Conservation (phyloP, 345 rosid species). For the Salix suchowensis region DNA sequence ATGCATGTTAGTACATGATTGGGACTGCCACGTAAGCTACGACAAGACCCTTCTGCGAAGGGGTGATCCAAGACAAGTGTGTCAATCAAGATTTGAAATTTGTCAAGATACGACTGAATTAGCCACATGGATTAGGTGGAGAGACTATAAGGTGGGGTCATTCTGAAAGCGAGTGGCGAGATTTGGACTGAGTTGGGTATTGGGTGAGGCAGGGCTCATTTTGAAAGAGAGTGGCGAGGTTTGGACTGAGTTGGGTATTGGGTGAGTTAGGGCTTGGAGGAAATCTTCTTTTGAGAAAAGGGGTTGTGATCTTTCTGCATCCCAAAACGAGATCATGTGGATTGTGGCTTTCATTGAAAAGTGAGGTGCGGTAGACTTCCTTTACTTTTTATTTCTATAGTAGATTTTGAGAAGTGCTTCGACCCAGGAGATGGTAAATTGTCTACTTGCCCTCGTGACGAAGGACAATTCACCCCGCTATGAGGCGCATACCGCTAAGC, state of each 20-base stretch:
- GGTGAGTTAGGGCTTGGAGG: slow-evolving; percentile 10
- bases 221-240: not conserved
- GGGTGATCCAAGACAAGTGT: slow-evolving; percentile 17
- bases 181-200: slow-evolving; percentile 25
- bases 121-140: slow-evolving; percentile 11
- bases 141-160: not conserved
- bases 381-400: slow-evolving; percentile 5
- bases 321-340: slow-evolving; percentile 57
- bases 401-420: slow-evolving; percentile 14
- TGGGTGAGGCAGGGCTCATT: slow-evolving; percentile 1
- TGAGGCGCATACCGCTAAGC: not conserved
- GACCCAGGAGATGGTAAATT: slow-evolving; percentile 12
- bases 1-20: slow-evolving; percentile 46
- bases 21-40: slow-evolving; percentile 37
- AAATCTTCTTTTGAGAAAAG: slow-evolving; percentile 31
- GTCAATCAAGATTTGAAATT: slow-evolving; percentile 24
- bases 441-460: not conserved
- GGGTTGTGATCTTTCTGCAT: slow-evolving; percentile 36
- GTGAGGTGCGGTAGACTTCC: slow-evolving; percentile 27
- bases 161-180: not conserved
- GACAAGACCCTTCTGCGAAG: slow-evolving; percentile 20
- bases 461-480: not conserved
- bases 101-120: slow-evolving; percentile 6
- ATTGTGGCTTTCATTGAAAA: slow-evolving; percentile 28
- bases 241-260: slow-evolving; percentile 26